Evolutionary conservation across 23 red algal species (phyloP).

Genomic region (Gracilaria gracilis): DNA sequence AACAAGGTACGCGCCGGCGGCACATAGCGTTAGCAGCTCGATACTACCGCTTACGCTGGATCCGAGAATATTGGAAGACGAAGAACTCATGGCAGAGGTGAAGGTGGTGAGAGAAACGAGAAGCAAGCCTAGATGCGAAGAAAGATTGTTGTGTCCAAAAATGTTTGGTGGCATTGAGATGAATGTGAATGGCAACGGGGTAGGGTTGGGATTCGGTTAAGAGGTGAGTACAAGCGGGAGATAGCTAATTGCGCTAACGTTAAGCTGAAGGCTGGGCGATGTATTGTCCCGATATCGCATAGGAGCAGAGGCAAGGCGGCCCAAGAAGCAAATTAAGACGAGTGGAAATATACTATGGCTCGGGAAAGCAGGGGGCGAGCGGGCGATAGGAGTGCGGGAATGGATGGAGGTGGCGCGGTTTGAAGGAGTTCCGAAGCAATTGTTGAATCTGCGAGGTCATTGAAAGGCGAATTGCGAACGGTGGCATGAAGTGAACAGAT

Average conservation of each 20-base stretch:
- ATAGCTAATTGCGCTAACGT: neutral
- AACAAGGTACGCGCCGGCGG: constrained; percentile 30
- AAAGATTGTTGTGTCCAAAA: neutral
- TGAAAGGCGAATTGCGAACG: neutral
- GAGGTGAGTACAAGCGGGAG: neutral
- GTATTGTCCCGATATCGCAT: neutral
- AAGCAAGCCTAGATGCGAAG: neutral
- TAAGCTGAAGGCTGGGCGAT: neutral
- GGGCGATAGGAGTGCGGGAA: neutral
- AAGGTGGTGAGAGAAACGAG: neutral
- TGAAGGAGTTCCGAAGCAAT: neutral
- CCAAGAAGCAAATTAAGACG: neutral
- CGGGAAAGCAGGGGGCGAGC: neutral
- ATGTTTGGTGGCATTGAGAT: neutral
- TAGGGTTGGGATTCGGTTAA: neutral
- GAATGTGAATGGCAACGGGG: neutral
- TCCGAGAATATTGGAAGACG: constrained; percentile 11
- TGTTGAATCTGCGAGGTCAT: neutral
- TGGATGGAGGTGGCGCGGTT: neutral
- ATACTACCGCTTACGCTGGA: constrained; percentile 48
- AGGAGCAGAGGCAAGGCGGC: neutral
- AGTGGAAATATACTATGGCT: neutral
- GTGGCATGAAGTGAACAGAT: neutral
- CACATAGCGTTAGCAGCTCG: constrained; percentile 49
- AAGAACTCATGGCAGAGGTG: neutral